Evolutionary conservation across 2,329 filamentous ascomycete species (phyloP).

Genomic region (Curvularia sp.): DNA sequence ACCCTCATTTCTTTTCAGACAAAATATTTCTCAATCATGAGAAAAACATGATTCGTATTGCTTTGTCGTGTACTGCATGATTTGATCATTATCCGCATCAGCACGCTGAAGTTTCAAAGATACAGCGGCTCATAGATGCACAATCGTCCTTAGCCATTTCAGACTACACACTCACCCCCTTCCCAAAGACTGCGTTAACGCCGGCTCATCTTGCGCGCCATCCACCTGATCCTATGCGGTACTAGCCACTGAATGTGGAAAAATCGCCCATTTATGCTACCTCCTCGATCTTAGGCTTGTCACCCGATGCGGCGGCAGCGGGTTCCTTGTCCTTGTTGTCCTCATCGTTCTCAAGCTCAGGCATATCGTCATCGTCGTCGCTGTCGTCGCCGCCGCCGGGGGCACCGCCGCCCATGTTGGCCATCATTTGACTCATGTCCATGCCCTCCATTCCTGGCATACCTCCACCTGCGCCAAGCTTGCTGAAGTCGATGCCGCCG

Average conservation of each 20-base stretch:
- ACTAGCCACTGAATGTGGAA: slow-evolving; percentile 24
- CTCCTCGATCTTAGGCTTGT: slow-evolving; percentile 58
- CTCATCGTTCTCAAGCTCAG: slow-evolving; percentile 64
- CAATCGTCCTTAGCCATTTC: slow-evolving; percentile 2
- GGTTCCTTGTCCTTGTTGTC: slow-evolving; percentile 33
- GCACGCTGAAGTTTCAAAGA: slow-evolving; percentile 12
- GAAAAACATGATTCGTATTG: slow-evolving; percentile 20
- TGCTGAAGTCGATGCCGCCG: slow-evolving; percentile 91
- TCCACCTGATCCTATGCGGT: slow-evolving; percentile 8
- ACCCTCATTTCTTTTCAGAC: not conserved
- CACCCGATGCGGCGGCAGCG: slow-evolving; percentile 37
- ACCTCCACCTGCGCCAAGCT: slow-evolving; percentile 67
- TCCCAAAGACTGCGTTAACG: slow-evolving; percentile 15
- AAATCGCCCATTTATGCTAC: slow-evolving; percentile 41
- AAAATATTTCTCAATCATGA: not conserved
- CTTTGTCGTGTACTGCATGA: slow-evolving; percentile 26
- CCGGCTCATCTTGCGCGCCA: slow-evolving; percentile 16
- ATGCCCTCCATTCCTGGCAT: slow-evolving; percentile 50
- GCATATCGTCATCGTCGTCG: slow-evolving; percentile 75
- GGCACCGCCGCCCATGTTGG: slow-evolving; percentile 45
- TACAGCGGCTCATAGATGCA: slow-evolving; percentile 11
- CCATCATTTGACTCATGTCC: slow-evolving; percentile 44
- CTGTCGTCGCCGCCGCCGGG: slow-evolving; percentile 50
- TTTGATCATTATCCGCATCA: slow-evolving; percentile 24
- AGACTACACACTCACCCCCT: slow-evolving; percentile 12